These are phyloP conservation scores for Actinomortierella ambigua DNA, from an alignment of 371 early-diverging fungal species.

Conservation along the genomic window DNA sequence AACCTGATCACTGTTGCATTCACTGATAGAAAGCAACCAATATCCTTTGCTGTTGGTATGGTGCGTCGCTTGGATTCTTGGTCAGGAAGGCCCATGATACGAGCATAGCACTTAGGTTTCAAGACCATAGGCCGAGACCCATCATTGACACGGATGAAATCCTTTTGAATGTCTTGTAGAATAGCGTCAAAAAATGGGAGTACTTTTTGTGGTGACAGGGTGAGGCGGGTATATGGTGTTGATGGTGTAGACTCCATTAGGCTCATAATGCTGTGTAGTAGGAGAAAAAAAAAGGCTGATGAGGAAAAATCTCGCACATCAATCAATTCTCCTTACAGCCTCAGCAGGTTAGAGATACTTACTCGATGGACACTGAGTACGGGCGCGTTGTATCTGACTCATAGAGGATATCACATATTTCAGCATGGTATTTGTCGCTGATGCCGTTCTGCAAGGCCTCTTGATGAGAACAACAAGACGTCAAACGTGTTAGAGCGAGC, in stretches of 20 bases:
- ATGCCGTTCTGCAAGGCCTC: conserved; percentile 21
- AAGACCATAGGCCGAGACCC: conserved; percentile 14
- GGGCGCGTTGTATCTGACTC: conserved; percentile 22
- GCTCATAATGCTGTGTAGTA: conserved; percentile 16
- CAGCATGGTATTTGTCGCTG: conserved; percentile 21
- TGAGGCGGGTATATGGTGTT: conserved; percentile 22
- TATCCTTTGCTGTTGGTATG: conserved; percentile 63
- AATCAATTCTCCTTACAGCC: neutral
- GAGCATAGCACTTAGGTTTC: conserved; percentile 34
- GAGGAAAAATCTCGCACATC: neutral
- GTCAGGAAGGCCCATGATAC: conserved; percentile 38
- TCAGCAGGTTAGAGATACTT: conserved; percentile 1
- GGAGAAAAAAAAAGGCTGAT: no score
- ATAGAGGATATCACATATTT: conserved; percentile 32
- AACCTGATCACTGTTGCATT: conserved; percentile 69
- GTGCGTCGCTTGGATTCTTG: conserved; percentile 47
- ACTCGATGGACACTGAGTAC: conserved; percentile 40
- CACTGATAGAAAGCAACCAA: conserved; percentile 63
- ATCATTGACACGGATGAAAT: conserved; percentile 16
- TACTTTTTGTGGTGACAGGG: conserved; percentile 31
- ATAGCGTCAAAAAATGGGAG: conserved; percentile 34
- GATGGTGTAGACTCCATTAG: conserved; percentile 27
- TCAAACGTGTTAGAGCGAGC: no score
- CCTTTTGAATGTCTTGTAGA: conserved; percentile 36
- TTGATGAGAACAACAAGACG: conserved; percentile 2